Base-by-base conservation (phyloP, 2,329 filamentous ascomycete species). In the Trichophyton verrucosum region DNA sequence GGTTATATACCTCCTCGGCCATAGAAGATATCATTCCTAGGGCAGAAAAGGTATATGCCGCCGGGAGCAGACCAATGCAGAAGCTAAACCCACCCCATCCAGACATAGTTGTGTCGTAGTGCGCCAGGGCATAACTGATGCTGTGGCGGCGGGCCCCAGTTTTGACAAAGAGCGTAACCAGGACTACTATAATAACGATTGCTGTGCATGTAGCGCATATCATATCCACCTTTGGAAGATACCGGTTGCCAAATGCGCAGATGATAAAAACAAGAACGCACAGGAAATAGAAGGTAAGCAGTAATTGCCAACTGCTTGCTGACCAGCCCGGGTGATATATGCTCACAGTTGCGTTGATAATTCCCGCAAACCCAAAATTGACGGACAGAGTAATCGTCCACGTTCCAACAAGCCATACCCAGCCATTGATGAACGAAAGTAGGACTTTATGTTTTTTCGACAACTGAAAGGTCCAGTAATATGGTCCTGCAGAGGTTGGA, bases 11-110 rank as follows among this genome's bases (percentile, higher is more conserved):
- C 69, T 85, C 82, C 71, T 85, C 82, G 1, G 81, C 81, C 82
- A 85, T 85, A 7, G 80, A 79, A 0, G 80, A 77, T 60, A 85
- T 80, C 82, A 85, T 85, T 1, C 82, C 83, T 24, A 85, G 75
- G 1, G 82, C 82, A 0, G 79, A 80, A 65, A 84, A 83, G 63
- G 77, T 80, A 65, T 83, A 84, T 6, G 81, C 81, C 0, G 80
- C 76, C 1, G 82, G 83, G 2, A 86, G 72, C 8, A 85, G 22
- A 30, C 83, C 82, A 62, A 86, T 84, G 70, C 83, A 84, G 70
- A 85, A 85, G 0, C 80, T 81, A 66, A 85, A 85, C 6, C 27
- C 6, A 1, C 27, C 79, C 0, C 82, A 63, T n/a, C 61, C 61
- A 8, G 61, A 42, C 38, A 63, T 59, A 3, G 59, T 59, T 13